Conservation (phyloP, 768 basidiomycete species). For the Trametes maxima region DNA sequence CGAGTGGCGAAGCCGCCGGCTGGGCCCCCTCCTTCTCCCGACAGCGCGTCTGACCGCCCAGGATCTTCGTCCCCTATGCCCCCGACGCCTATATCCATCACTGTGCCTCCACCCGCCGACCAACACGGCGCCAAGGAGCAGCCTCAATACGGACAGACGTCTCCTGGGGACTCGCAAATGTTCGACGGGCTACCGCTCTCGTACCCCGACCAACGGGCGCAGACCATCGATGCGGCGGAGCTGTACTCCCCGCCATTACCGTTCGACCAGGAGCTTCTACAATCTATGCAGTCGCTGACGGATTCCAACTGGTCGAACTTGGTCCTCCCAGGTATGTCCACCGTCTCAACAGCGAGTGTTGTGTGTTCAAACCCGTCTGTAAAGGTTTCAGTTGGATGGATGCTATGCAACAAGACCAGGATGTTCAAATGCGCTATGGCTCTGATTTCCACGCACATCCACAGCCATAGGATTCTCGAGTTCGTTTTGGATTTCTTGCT, state of each 20-base stretch:
- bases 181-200: conserved; percentile 20
- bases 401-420: conserved; percentile 19
- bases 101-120: not conserved
- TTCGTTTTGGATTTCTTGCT: not conserved
- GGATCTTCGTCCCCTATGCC: conserved; percentile 6
- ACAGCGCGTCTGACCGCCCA: conserved; percentile 2
- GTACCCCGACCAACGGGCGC: conserved; percentile 24
- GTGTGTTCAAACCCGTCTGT: too few species aligned
- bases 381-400: conserved; percentile 31
- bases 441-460: not conserved
- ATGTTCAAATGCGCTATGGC: conserved; percentile 16
- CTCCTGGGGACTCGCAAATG: conserved; percentile 14
- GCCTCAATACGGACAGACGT: not conserved
- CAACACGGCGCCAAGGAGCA: not conserved
- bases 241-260: conserved; percentile 57
- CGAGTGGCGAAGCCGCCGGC: conserved; percentile 7
- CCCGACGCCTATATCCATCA: not conserved
- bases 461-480: not conserved
- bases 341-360: not conserved
- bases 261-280: conserved; percentile 61
- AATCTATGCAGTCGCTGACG: conserved; percentile 60
- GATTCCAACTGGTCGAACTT: conserved; percentile 61
- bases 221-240: conserved; percentile 31
- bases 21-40: not conserved
- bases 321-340: conserved; percentile 49